Conservation (phyloP, 176 grass and related monocot species). For the Pontederia crassipes region DNA sequence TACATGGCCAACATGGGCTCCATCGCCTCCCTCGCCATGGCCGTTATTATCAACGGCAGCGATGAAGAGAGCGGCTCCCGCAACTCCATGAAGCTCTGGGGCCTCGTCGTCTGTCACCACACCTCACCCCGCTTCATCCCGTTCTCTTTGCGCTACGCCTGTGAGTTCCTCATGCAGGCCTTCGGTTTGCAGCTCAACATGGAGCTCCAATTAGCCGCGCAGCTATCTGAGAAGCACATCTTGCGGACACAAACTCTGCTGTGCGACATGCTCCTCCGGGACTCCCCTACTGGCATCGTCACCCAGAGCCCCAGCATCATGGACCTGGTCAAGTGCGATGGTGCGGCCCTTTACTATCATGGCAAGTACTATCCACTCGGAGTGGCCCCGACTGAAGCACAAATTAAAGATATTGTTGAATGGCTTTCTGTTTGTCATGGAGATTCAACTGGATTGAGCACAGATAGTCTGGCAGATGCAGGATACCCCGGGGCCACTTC, state of each 20-base stretch:
- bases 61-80: conserved; percentile 38
- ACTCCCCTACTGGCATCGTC: conserved; percentile 85
- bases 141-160: conserved; percentile 83
- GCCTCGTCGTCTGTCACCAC: conserved; percentile 94
- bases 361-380: conserved; percentile 84
- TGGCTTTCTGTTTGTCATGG: conserved; percentile 70
- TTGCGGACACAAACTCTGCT: conserved; percentile 80
- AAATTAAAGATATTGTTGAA: conserved; percentile 83
- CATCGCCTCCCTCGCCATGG: conserved; percentile 80
- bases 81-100: conserved; percentile 74
- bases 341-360: conserved; percentile 69
- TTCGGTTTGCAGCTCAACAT: conserved; percentile 92
- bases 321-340: conserved; percentile 98
- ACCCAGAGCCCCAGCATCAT: conserved; percentile 96
- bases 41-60: conserved; percentile 71
- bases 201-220: conserved; percentile 85
- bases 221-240: conserved; percentile 88
- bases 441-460: conserved; percentile 81
- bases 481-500: conserved; percentile 62
- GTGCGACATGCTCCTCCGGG: conserved; percentile 91
- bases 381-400: conserved; percentile 64
- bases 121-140: conserved; percentile 79
- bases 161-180: conserved; percentile 96
- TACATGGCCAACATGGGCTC: conserved; percentile 99
- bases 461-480: conserved; percentile 86